Percentiles rank a stretch among this genome's conserved stretches.
Conservation (phyloP, 305 asterid species). For the Solanum chacoense region DNA sequence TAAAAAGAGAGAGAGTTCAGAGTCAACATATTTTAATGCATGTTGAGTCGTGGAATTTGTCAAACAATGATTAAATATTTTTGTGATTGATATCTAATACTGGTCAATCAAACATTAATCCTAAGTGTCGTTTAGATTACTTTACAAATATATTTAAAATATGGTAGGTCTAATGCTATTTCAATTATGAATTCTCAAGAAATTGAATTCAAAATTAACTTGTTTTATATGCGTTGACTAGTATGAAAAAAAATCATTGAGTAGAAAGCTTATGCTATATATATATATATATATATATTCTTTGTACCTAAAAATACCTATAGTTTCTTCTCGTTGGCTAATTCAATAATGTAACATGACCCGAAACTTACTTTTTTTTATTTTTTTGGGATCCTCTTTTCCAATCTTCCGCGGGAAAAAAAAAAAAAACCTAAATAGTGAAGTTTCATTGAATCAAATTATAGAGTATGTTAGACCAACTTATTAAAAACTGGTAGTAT, state of each 20-base stretch:
- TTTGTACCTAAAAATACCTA: neutral
- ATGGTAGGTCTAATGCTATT: neutral
- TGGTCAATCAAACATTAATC: neutral
- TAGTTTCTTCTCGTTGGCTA: neutral
- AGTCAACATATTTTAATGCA: neutral
- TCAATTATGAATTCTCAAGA: neutral
- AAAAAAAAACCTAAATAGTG: neutral
- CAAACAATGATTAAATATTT: neutral
- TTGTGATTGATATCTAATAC: neutral
- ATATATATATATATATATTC: neutral
- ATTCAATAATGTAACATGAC: neutral
- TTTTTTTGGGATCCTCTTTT: neutral
- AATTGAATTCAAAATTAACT: neutral
- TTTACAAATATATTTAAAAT: neutral
- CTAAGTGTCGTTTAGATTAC: neutral
- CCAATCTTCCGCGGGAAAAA: neutral
- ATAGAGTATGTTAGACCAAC: neutral
- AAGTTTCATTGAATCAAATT: neutral
- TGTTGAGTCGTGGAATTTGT: neutral
- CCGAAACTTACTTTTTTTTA: neutral
- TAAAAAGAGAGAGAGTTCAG: neutral
- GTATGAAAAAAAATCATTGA: neutral
- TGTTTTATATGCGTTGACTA: neutral
- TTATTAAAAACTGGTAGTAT: neutral
- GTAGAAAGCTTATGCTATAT: no score